Evolutionary conservation across 257 asterid species (phyloP).

Genomic region (Fraxinus americana): DNA sequence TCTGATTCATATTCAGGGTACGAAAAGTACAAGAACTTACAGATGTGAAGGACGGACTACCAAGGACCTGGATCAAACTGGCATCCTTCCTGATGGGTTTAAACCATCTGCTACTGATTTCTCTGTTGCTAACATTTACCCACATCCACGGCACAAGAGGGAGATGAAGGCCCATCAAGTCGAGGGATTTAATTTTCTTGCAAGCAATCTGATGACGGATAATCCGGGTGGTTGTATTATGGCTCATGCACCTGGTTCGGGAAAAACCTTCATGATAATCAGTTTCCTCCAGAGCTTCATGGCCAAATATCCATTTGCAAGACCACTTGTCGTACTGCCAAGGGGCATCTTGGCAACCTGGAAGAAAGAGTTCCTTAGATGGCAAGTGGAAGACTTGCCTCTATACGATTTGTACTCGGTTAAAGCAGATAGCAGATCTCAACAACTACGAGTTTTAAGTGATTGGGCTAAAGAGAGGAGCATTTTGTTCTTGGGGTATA

Average conservation of each 20-base stretch:
- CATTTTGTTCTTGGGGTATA: conserved; percentile 79
- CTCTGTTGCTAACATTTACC: conserved; percentile 61
- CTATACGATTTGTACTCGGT: conserved; percentile 80
- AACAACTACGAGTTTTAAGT: conserved; percentile 79
- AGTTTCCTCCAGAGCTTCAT: conserved; percentile 93
- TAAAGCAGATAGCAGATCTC: conserved; percentile 82
- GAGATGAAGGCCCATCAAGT: conserved; percentile 97
- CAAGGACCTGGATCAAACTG: conserved; percentile 52
- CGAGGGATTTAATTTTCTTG: conserved; percentile 93
- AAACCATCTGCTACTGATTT: conserved; percentile 43
- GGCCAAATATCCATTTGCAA: conserved; percentile 88
- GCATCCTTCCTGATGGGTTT: conserved; percentile 42
- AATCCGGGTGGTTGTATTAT: conserved; percentile 95
- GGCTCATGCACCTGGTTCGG: conserved; percentile 99
- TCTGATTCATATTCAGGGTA: conserved; percentile 43
- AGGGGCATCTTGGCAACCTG: conserved; percentile 79
- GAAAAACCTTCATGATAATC: conserved; percentile 94
- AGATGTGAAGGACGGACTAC: conserved; percentile 59
- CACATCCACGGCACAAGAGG: conserved; percentile 91
- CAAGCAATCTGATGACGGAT: conserved; percentile 76
- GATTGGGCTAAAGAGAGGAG: conserved; percentile 75
- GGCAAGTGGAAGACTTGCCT: conserved; percentile 89
- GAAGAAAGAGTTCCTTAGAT: conserved; percentile 78
- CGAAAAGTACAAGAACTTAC: conserved; percentile 69
- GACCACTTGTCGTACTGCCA: conserved; percentile 93